Percentiles rank a stretch among this genome's conserved stretches.
Conservation (phyloP, 306 rosid species). For the Cicer judaicum region DNA sequence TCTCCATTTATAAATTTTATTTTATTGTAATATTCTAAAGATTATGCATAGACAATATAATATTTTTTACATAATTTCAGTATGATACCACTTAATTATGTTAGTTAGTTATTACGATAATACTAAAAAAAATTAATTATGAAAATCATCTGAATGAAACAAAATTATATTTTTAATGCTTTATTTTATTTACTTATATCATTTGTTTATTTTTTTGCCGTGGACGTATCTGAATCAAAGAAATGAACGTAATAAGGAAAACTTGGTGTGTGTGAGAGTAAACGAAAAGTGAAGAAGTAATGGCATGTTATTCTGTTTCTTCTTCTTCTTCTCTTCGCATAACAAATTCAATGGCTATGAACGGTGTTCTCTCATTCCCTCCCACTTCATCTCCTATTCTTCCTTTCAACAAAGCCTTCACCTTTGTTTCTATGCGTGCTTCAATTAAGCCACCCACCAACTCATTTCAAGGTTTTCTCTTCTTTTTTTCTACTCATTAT, state of each 20-base stretch:
- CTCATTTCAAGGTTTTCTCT: slow-evolving; percentile 62
- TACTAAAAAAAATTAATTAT: too few relatives aligned
- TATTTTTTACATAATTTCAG: too few relatives aligned
- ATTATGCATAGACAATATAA: too few relatives aligned
- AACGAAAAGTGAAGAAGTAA: not conserved
- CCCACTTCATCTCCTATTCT: slow-evolving; percentile 42
- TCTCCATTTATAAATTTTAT: too few relatives aligned
- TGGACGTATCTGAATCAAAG: not conserved
- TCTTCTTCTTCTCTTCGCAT: slow-evolving; percentile 60
- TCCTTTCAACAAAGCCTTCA: slow-evolving; percentile 44
- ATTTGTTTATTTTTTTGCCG: not conserved
- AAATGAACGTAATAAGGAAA: not conserved
- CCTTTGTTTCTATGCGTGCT: slow-evolving; percentile 54
- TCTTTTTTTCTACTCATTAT: not conserved
- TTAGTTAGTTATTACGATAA: too few relatives aligned
- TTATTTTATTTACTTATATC: too few relatives aligned
- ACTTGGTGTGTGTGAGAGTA: not conserved
- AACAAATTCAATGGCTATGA: slow-evolving; percentile 57
- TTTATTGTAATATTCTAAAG: too few relatives aligned
- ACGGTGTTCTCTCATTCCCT: slow-evolving; percentile 54
- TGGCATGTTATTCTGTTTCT: slow-evolving; percentile 56
- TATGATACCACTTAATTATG: too few relatives aligned
- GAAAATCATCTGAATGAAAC: too few relatives aligned
- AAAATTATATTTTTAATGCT: too few relatives aligned
- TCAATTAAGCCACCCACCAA: slow-evolving; percentile 50